A percentile compares a stretch with the other conserved stretches of the same genome.
Evolutionary conservation across 441 rosid species (phyloP).

Genomic region (Populus tomentosa): DNA sequence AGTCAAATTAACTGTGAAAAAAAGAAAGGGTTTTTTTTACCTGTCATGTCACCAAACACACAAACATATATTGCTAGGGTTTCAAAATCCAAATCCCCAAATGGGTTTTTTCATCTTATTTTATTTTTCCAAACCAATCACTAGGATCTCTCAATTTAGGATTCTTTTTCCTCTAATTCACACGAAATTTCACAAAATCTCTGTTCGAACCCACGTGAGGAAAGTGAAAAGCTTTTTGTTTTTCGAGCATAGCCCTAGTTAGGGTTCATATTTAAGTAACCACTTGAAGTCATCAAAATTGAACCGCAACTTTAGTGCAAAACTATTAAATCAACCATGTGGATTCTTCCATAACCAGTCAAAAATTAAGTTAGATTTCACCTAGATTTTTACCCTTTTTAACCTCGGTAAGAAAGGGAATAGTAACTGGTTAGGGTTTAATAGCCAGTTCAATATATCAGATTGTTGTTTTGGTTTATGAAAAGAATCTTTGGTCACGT

Average conservation of each 20-base stretch:
- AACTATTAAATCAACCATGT: constrained; percentile 22
- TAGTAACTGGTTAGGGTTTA: constrained; percentile 29
- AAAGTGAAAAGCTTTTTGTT: constrained; percentile 13
- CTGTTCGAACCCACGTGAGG: constrained; percentile 29
- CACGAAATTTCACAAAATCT: constrained; percentile 31
- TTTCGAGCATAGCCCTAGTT: constrained; percentile 31
- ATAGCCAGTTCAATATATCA: constrained; percentile 31
- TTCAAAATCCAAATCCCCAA: constrained; percentile 18
- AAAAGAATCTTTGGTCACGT: constrained; percentile 74
- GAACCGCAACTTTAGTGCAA: constrained; percentile 11
- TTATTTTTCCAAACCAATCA: constrained; percentile 32
- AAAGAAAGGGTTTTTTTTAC: not conserved
- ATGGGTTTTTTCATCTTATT: constrained; percentile 11
- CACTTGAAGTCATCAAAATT: constrained; percentile 26
- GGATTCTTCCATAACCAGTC: constrained; percentile 21
- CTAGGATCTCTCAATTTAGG: constrained; percentile 13
- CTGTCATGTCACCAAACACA: not conserved
- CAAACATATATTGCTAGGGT: constrained; percentile 17
- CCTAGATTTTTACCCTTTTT: not conserved
- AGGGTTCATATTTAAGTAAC: constrained; percentile 5
- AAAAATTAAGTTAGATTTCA: not conserved
- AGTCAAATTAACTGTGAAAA: constrained; percentile 10
- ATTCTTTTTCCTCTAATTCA: constrained; percentile 21
- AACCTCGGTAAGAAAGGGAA: not conserved
- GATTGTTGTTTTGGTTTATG: constrained; percentile 25